Percentiles rank a stretch among this genome's conserved stretches.
Evolutionary conservation across 2,329 filamentous ascomycete genomes (phyloP).

Genomic region (Cytospora piceae): DNA sequence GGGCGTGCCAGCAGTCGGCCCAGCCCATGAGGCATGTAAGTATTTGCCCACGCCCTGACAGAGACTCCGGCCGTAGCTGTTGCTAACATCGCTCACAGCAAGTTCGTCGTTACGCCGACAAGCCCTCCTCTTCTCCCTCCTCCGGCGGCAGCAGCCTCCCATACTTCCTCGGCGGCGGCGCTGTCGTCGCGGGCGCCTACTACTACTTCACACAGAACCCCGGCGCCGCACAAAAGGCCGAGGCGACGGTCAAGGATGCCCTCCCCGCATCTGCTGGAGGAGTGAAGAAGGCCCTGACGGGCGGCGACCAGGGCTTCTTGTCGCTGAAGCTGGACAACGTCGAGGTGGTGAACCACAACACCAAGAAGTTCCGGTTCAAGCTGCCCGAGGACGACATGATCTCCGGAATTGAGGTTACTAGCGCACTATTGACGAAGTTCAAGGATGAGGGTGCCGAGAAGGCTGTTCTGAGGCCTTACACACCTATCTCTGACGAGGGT

Average conservation of each 20-base stretch:
- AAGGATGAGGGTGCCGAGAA: conserved; percentile 83
- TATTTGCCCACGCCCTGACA: conserved; percentile 15
- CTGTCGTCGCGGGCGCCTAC: conserved; percentile 62
- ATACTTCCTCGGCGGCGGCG: conserved; percentile 63
- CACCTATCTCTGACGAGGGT: conserved; percentile 86
- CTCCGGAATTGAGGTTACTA: conserved; percentile 80
- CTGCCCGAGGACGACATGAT: conserved; percentile 83
- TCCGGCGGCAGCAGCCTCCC: conserved; percentile 62
- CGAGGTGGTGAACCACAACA: conserved; percentile 88
- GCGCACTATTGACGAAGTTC: conserved; percentile 90
- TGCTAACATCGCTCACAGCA: conserved; percentile 43
- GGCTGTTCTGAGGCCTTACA: conserved; percentile 89
- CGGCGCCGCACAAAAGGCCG: conserved; percentile 59
- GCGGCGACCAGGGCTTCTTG: conserved; percentile 88
- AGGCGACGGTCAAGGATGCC: conserved; percentile 52
- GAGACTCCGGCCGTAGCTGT: neutral
- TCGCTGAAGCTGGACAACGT: conserved; percentile 78
- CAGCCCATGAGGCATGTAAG: conserved; percentile 69
- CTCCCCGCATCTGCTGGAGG: conserved; percentile 39
- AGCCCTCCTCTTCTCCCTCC: conserved; percentile 43
- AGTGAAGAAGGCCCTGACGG: conserved; percentile 65
- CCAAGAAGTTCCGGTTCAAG: conserved; percentile 87
- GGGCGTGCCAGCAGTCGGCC: conserved; percentile 65
- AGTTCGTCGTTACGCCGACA: conserved; percentile 70
- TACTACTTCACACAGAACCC: conserved; percentile 54